Percentiles rank a stretch among this genome's conserved stretches.
Conservation (phyloP, 2,329 filamentous ascomycete species). For the Ceratocystis destructans region DNA sequence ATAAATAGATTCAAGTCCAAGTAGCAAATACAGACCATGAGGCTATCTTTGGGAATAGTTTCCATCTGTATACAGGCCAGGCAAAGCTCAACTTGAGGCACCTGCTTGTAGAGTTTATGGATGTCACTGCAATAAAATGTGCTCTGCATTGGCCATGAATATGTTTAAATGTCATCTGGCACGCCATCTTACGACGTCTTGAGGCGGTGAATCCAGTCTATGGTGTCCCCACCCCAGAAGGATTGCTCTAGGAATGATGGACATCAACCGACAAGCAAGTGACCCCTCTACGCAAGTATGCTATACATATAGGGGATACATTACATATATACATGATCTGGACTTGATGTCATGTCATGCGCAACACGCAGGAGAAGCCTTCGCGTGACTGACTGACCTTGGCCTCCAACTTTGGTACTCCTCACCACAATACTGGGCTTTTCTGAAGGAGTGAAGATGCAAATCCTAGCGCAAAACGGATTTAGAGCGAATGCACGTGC, state of each 20-base stretch:
- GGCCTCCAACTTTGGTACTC: neutral
- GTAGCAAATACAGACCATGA: too few species aligned
- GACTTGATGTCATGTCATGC: neutral
- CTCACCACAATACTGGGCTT: neutral
- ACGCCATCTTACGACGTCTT: neutral
- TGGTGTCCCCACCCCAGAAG: neutral
- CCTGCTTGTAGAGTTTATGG: too few species aligned
- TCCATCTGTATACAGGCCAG: too few species aligned
- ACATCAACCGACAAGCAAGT: neutral
- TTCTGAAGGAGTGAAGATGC: neutral
- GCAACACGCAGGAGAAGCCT: neutral
- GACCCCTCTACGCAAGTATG: neutral
- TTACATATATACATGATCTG: neutral
- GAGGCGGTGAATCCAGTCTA: neutral
- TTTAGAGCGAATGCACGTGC: neutral
- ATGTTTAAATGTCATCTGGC: neutral
- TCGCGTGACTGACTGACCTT: neutral
- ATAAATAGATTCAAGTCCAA: too few species aligned
- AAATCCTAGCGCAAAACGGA: constrained; percentile 2
- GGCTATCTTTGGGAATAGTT: too few species aligned
- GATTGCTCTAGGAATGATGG: constrained; percentile 1
- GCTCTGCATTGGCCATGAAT: neutral
- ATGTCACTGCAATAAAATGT: too few species aligned
- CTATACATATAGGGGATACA: neutral
- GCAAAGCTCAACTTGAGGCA: too few species aligned